Percentiles rank a stretch among this genome's conserved stretches.
phyloP scores from a whole-genome alignment of 345 rosid species.

The Conringia planisiliqua region DNA sequence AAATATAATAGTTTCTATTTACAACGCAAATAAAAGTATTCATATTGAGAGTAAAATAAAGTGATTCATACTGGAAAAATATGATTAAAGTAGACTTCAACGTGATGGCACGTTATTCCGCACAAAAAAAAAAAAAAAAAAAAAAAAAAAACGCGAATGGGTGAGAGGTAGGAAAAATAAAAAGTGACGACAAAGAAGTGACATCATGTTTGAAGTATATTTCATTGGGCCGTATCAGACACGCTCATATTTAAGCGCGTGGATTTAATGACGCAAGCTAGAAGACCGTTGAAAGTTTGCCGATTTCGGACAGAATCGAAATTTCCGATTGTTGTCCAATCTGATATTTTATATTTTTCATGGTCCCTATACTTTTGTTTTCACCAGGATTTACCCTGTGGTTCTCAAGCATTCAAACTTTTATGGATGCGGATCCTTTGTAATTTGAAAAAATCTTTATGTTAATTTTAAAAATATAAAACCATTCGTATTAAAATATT shows the following conservation, averaged over 20 bases:
- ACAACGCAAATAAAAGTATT: not conserved
- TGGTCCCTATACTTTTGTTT: not conserved
- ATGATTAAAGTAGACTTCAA: not conserved
- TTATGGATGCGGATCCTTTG: too few species aligned
- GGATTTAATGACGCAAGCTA: not conserved
- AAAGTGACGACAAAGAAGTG: not conserved
- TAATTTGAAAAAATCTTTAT: too few species aligned
- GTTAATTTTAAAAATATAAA: too few species aligned
- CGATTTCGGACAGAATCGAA: not conserved
- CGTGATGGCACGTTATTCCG: slow-evolving; percentile 21
- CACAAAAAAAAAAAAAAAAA: not conserved
- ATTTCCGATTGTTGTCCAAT: not conserved
- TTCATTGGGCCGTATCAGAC: not conserved
- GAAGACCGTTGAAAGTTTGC: not conserved
- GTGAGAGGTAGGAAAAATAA: not conserved
- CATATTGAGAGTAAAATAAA: not conserved
- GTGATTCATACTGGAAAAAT: not conserved
- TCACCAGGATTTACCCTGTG: not conserved
- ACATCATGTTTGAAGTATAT: not conserved
- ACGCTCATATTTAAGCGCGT: not conserved
- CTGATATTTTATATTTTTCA: not conserved
- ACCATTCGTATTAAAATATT: too few species aligned
- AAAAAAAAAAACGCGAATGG: not conserved
- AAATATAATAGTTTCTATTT: not conserved
- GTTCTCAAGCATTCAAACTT: not conserved